Evolutionary conservation across 1,284 basidiomycete species (phyloP), one percentile per base, ranked within the genome.

Genomic region (Cystobasidium sp.): DNA sequence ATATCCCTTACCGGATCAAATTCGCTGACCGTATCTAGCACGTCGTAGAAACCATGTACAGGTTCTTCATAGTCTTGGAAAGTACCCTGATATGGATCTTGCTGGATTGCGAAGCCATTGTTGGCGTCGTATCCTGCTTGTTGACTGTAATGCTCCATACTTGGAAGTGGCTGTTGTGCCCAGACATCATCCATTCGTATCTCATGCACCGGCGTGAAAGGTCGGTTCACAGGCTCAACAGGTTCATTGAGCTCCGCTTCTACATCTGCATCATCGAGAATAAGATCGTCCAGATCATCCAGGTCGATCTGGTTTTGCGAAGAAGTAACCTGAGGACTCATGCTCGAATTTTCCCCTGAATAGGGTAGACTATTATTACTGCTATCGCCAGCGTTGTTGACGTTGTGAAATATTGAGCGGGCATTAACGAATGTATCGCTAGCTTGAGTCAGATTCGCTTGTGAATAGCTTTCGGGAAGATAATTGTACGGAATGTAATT

Each of bases 211-310:
- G 61, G 43, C 44, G 61, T 63, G 8, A 59, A 59, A 20, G 56
- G 52, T 37, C 20, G 6, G 8, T 37, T 56, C 24, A 56, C 8
- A n/a, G 12, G 12, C n/a, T 49, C 3, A 14, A 49, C n/a, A 12
- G 56, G 56, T 18, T 59, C 44, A 49, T 63, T 49, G 44, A 51
- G 44, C 61, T 63, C 61, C 6, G 44, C 61, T 49, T 51, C 47
- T n/a, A 47, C 44, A 49, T 63, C 61, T 8, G 61, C 44, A 20
- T 63, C 61, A 14, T 63, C 61, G 10, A 63, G 44, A 8, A 63
- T 63, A 5, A 63, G 61, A 22, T 49, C 37, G 16, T 63, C 44
- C 12, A 63, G 47, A 24, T 63, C 61, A 43, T 63, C 56, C 6
- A 59, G 8, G 9, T 59, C 31, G 20, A n/a, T 22, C 16, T 39